Base-by-base conservation (phyloP, 306 rosid genomes). In the Glycine tomentella region DNA sequence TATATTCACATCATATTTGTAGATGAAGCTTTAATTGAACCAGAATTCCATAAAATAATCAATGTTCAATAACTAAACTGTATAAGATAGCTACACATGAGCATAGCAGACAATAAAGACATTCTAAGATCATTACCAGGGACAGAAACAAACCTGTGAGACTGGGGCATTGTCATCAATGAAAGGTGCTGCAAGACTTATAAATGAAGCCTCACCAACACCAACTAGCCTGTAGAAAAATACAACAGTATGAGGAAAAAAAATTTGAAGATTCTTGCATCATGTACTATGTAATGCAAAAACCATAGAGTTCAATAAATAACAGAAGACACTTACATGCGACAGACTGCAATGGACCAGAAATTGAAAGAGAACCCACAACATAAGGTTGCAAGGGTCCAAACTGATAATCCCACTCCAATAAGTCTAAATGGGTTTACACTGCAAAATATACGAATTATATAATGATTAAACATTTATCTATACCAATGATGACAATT, bases 161-260 rank as follows among this genome's bases (percentile, higher is more conserved):
- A 0, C 86, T 2, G 99, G 99, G 78, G 99, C 99, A 77, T 84
- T 90, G 65, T 95, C 99, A 83, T 91, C 95, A 78, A 95, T 93
- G 91, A 93, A 95, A 52, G 99, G 99, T 33, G 99, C 97, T 56
- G 99, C 99, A 84, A 95, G 99, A 89, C 97, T 95, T 85, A 95
- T 89, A 77, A 95, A 95, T 62, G 99, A 95, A 53, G 99, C 99
- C 89, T 95, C 99, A 3, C 99, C 99, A 64, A 93, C 91, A 70
- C 98, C 97, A 68, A 93, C 99, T 25, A 95, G 62, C 99, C 97
- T 93, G 77, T 59, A 67, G 52, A 83, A 55, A 83, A 77, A 79
- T 40, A 13, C 7, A 7, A 64, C 74, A 77, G 44, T 44, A 63
- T 31, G 31, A 58, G 65, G 46, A 57, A 73, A 55, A 46, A 10